Evolutionary conservation across 2,329 filamentous ascomycete genomes (phyloP), one percentile per base, ranked within the genome.

Genomic region (Diaporthe destruens): DNA sequence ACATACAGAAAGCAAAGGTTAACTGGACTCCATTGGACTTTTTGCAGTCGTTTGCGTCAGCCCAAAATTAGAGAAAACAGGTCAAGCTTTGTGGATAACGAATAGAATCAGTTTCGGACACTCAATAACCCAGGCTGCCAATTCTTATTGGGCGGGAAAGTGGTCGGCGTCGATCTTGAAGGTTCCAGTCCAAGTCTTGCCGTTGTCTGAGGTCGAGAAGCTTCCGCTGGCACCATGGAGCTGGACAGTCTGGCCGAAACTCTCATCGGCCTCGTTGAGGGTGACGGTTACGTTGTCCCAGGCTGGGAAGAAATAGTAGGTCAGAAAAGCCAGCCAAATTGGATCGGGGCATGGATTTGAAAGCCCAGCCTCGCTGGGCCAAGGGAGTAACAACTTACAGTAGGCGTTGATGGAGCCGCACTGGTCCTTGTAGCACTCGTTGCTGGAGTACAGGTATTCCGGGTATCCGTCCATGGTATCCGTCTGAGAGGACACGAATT

Each of bases 111-210:
- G n/a, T 20, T 9, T 44, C 8, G 36, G 7, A 20, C 5, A 23
- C 3, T 36, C 5, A 8, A 12, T 0, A 36, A 14, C 12, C 12
- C 11, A 39, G 36, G 9, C 6, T 16, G 14, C 3, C 11, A 6
- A 25, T 1, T 6, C 18, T 47, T n/a, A 47, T 2, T 32, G 6
- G 57, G 23, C 23, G 39, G 57, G 57, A 20, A 69, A 69, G 29
- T 44, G n/a, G 49, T 69, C 66, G 18, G 66, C 49, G 11, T 44
- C 49, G 20, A 69, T 69, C 36, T 69, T 69, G 66, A 69, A 7
- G n/a, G 53, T 44, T 44, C 66, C 51, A 3, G 66, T 69, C 66
- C 66, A 69, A 29, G 53, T 57, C 66, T 69, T 69, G 34, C 66
- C 66, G 6, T 57, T 39, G 39, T 69, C 66, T 4, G 53, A 69